phyloP scores from a whole-genome alignment of 164 flowering plant genomes.

The Macadamia integrifolia region DNA sequence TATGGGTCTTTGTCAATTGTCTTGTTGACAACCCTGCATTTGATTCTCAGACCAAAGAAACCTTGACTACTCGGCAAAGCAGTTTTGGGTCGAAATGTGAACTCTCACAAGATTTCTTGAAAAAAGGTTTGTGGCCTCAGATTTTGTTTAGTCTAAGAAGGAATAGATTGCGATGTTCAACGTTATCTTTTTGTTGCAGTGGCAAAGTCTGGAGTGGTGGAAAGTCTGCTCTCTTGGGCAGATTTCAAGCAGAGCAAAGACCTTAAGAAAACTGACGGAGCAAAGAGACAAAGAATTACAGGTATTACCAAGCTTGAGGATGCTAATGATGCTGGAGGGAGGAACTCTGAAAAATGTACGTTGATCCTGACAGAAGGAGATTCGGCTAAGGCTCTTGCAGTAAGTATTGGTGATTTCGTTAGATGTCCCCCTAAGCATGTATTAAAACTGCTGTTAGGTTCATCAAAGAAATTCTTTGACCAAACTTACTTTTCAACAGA shows the following conservation, averaged over 20 bases:
- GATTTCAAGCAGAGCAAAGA: conserved; percentile 77
- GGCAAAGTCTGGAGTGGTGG: conserved; percentile 71
- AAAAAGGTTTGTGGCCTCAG: conserved; percentile 45
- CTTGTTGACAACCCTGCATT: conserved; percentile 97
- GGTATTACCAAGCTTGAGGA: conserved; percentile 76
- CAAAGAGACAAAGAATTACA: conserved; percentile 43
- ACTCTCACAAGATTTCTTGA: conserved; percentile 59
- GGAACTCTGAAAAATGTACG: conserved; percentile 70
- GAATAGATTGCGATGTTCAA: not conserved
- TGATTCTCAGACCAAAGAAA: conserved; percentile 97
- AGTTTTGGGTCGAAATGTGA: conserved; percentile 91
- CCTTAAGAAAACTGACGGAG: conserved; percentile 89
- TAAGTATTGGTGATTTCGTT: conserved; percentile 26
- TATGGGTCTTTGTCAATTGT: conserved; percentile 96
- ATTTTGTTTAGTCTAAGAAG: not conserved
- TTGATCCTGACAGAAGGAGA: conserved; percentile 98
- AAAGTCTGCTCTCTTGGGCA: conserved; percentile 73
- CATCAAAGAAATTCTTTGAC: not conserved
- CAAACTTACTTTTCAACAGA: conserved; percentile 26
- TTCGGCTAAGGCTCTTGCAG: conserved; percentile 97
- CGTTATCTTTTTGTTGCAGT: conserved; percentile 32
- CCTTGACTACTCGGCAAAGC: conserved; percentile 76
- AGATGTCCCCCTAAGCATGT: not conserved
- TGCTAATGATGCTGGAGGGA: conserved; percentile 85
- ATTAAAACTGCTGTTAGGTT: not conserved